Evolutionary conservation across 768 basidiomycete species (phyloP).

Genomic region (Pulveroboletus frians): DNA sequence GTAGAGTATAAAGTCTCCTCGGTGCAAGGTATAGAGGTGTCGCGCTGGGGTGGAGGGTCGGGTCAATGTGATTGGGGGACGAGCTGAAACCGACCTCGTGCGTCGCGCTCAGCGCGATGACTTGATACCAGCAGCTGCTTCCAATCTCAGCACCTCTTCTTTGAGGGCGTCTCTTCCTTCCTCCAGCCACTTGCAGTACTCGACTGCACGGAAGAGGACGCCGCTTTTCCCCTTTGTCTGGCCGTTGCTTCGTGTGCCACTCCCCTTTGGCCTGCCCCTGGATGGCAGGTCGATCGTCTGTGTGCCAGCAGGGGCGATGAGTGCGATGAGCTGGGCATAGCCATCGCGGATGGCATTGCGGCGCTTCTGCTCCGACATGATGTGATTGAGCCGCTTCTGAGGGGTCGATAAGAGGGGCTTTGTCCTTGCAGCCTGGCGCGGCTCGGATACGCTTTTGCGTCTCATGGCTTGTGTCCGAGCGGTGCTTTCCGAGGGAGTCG

Average conservation of each 20-base stretch:
- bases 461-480: constrained; percentile 12
- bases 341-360: constrained; percentile 89
- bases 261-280: constrained; percentile 76
- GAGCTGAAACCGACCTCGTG: constrained; percentile 12
- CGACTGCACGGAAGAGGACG: constrained; percentile 79
- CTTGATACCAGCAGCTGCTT: constrained; percentile 57
- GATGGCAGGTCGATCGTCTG: constrained; percentile 70
- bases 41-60: not conserved
- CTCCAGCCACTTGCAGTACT: constrained; percentile 84
- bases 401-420: constrained; percentile 75
- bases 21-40: not conserved
- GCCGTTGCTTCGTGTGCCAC: constrained; percentile 57
- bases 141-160: constrained; percentile 62
- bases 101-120: constrained; percentile 7
- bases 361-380: constrained; percentile 91
- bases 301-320: constrained; percentile 76
- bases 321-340: constrained; percentile 77
- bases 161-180: constrained; percentile 68
- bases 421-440: constrained; percentile 32
- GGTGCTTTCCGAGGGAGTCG: constrained; percentile 11
- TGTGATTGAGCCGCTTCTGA: constrained; percentile 87
- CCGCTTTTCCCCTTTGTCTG: constrained; percentile 86
- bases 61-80: not conserved
- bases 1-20: not conserved
- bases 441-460: constrained; percentile 23